Percentiles rank a stretch among this genome's conserved stretches.
These are phyloP conservation scores for Nissolia schottii DNA, from an alignment of 306 rosid genomes.

Conservation along the genomic window DNA sequence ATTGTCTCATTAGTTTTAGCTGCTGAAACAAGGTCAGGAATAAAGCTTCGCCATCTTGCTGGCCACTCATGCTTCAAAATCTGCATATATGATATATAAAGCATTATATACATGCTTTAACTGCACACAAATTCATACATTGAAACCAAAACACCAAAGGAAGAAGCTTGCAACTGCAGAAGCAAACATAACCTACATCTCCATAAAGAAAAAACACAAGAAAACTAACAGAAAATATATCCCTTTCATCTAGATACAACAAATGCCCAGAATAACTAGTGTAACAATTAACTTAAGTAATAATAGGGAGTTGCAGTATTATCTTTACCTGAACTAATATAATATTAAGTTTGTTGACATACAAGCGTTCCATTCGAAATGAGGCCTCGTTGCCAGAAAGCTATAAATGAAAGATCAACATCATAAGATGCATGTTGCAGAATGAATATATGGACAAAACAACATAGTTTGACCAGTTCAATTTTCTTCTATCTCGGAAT, in stretches of 20 bases:
- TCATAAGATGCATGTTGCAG: slow-evolving; percentile 7
- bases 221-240: background rate
- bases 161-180: background rate
- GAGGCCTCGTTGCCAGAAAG: slow-evolving; percentile 88
- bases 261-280: background rate
- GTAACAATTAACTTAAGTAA: background rate
- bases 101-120: background rate
- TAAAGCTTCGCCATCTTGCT: slow-evolving; percentile 60
- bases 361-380: slow-evolving; percentile 81
- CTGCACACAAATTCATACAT: background rate
- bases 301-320: background rate
- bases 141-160: background rate
- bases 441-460: background rate
- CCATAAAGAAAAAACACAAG: background rate
- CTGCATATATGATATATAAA: slow-evolving; percentile 31
- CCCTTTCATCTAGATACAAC: background rate
- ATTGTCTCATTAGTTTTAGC: slow-evolving; percentile 78
- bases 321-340: slow-evolving; percentile 98
- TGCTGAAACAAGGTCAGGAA: slow-evolving; percentile 82
- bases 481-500: background rate
- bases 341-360: slow-evolving; percentile 95
- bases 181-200: background rate
- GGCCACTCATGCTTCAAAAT: slow-evolving; percentile 96
- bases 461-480: background rate
- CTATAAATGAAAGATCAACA: slow-evolving; percentile 35